phyloP scores from a whole-genome alignment of 805 yeast species.

The Cyberlindnera amylophila region DNA sequence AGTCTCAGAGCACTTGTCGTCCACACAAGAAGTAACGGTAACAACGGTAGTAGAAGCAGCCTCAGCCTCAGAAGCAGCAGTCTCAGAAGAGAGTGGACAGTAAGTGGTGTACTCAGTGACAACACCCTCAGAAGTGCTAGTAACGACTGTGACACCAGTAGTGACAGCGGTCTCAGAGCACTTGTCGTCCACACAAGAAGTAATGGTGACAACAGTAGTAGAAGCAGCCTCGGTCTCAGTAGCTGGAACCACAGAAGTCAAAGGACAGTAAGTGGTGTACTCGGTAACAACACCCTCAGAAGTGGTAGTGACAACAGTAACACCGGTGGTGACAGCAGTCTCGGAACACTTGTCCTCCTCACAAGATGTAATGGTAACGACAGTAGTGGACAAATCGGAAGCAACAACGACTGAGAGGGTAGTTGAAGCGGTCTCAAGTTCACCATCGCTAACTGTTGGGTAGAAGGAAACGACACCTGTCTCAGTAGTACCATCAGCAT shows the following conservation, averaged over 20 bases:
- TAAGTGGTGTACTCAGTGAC: not conserved
- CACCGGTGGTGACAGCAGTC: slow-evolving; percentile 8
- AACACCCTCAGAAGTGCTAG: not conserved
- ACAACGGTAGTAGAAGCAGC: not conserved
- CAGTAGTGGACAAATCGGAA: slow-evolving; percentile 1
- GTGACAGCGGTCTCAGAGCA: not conserved
- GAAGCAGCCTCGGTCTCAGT: not conserved
- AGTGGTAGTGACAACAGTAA: slow-evolving; percentile 14
- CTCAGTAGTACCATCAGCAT: not conserved
- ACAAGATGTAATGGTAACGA: slow-evolving; percentile 23
- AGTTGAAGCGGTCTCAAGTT: not conserved
- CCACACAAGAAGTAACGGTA: slow-evolving; percentile 1
- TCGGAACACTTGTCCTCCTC: not conserved
- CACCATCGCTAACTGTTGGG: not conserved
- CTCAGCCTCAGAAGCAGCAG: too few relatives aligned
- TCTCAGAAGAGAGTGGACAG: not conserved
- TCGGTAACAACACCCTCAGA: slow-evolving; percentile 5
- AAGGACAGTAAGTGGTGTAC: slow-evolving; percentile 17
- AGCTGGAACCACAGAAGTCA: slow-evolving; percentile 3
- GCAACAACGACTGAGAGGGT: not conserved
- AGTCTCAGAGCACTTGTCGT: not conserved
- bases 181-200: not conserved
- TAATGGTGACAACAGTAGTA: not conserved
- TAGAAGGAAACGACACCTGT: not conserved
- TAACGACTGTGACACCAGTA: slow-evolving; percentile 3